A percentile compares a stretch with the other conserved stretches of the same genome.
phyloP scores from a whole-genome alignment of 345 rosid genomes.

The Populus deltoides region DNA sequence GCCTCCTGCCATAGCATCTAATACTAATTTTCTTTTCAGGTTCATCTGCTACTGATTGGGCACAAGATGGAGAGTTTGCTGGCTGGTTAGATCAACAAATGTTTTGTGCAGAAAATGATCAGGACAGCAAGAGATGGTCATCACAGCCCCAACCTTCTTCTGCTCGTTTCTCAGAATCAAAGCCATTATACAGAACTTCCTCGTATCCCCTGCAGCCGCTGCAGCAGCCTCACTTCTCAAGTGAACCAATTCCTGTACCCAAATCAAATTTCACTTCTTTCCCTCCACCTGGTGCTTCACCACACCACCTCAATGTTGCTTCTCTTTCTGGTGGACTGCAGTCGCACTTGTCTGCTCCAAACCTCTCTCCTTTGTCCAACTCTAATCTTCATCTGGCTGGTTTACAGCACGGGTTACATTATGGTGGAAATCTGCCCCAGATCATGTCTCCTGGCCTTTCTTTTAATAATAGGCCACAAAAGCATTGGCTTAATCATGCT shows the following conservation, averaged over 20 bases:
- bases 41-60: conserved; percentile 87
- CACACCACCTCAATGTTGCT: conserved; percentile 51
- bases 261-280: conserved; percentile 77
- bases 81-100: conserved; percentile 72
- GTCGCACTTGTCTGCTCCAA: conserved; percentile 51
- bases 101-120: conserved; percentile 48
- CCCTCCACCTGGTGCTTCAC: conserved; percentile 75
- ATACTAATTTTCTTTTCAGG: conserved; percentile 45
- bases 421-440: conserved; percentile 61
- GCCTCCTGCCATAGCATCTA: not conserved
- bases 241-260: conserved; percentile 62
- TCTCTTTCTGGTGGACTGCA: conserved; percentile 53
- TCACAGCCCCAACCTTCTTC: conserved; percentile 65
- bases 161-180: conserved; percentile 45
- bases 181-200: conserved; percentile 78
- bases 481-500: conserved; percentile 75
- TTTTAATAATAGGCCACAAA: conserved; percentile 62
- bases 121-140: conserved; percentile 79
- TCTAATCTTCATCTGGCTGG: conserved; percentile 56
- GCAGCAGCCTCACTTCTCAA: conserved; percentile 59
- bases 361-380: conserved; percentile 57
- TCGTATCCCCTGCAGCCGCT: conserved; percentile 76
- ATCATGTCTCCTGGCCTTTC: conserved; percentile 62
- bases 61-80: conserved; percentile 70
- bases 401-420: conserved; percentile 59